These are phyloP conservation scores for Pythium angustatum DNA, from an alignment of 352 stramenopile genomes.

Conservation along the genomic window DNA sequence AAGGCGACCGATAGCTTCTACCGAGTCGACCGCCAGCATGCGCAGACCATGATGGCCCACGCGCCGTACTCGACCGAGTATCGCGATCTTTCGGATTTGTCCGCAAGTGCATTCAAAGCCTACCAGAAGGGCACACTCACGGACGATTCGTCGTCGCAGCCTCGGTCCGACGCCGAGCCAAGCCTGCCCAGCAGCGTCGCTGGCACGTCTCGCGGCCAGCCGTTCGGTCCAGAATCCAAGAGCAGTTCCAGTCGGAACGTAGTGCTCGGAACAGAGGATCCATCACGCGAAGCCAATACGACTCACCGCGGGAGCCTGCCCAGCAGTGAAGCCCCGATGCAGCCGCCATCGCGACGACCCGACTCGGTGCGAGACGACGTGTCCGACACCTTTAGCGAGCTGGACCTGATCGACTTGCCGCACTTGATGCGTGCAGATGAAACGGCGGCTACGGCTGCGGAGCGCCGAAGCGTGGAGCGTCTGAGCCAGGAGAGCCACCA, in stretches of 20 bases:
- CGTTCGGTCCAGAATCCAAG: constrained; percentile 19
- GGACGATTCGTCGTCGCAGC: constrained; percentile 21
- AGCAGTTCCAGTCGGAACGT: constrained; percentile 24
- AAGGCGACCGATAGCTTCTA: not conserved
- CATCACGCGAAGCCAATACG: constrained; percentile 4
- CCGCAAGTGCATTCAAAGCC: constrained; percentile 61
- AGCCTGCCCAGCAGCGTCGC: constrained; percentile 20
- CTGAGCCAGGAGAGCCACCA: constrained; percentile 30
- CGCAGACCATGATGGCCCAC: constrained; percentile 21
- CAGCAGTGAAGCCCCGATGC: constrained; percentile 26
- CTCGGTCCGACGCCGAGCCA: constrained; percentile 22
- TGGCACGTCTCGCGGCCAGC: constrained; percentile 24
- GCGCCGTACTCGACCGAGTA: constrained; percentile 36
- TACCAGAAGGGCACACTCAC: constrained; percentile 49
- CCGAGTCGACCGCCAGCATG: constrained; percentile 18
- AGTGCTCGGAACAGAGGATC: constrained; percentile 5
- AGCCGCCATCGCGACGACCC: constrained; percentile 33
- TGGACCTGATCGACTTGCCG: constrained; percentile 69
- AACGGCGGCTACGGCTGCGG: not conserved
- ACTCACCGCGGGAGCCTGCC: constrained; percentile 32
- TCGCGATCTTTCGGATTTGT: constrained; percentile 61
- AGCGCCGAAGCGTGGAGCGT: constrained; percentile 24
- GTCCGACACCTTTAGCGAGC: constrained; percentile 75
- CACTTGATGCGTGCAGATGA: constrained; percentile 74
- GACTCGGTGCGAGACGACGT: constrained; percentile 58